Conservation (phyloP, 2,329 filamentous ascomycete species). For the Diaporthe sp. region DNA sequence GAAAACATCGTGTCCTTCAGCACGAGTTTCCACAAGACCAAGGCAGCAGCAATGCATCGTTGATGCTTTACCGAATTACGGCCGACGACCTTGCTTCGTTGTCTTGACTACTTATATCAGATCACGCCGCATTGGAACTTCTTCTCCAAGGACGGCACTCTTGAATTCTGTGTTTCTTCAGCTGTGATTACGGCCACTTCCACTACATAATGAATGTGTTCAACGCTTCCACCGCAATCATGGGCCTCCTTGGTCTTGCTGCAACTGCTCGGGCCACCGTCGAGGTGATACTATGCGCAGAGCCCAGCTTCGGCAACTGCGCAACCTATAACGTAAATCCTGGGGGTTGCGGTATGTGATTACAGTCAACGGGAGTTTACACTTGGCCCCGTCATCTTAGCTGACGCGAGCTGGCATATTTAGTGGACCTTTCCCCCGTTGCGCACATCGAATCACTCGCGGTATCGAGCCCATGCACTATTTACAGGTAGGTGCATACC, state of each 20-base stretch:
- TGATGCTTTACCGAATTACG: neutral
- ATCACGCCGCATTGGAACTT: neutral
- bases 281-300: constrained; percentile 1
- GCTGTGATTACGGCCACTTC: neutral
- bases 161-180: neutral
- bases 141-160: neutral
- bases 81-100: neutral
- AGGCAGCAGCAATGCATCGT: neutral
- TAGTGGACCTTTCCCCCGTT: neutral
- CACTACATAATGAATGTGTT: neutral
- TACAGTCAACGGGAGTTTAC: neutral
- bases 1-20: neutral
- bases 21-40: neutral
- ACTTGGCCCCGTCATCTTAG: neutral
- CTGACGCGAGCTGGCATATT: neutral
- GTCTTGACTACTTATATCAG: neutral
- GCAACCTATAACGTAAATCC: neutral
- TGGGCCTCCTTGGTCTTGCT: neutral
- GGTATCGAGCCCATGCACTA: constrained; percentile 1
- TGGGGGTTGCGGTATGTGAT: constrained; percentile 1
- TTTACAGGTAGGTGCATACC: neutral
- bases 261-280: neutral
- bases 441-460: constrained; percentile 12
- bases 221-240: constrained; percentile 9
- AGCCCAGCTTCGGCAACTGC: constrained; percentile 6